Evolutionary conservation across 306 rosid genomes (phyloP), one percentile per base, ranked within the genome.

Genomic region (Prosopis cineraria): DNA sequence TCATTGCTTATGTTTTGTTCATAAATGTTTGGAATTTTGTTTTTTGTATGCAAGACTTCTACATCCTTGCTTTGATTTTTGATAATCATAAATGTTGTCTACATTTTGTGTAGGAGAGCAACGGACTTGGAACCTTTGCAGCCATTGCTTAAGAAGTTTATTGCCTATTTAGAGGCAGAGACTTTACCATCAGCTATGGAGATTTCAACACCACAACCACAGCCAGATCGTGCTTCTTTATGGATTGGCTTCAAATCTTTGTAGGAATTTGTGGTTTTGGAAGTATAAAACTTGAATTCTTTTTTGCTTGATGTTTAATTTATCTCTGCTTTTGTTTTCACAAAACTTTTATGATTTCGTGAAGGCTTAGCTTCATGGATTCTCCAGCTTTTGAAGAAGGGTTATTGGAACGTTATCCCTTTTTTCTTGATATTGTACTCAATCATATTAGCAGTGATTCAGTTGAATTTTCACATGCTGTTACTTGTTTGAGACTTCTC

Each of bases 351-450:
- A 29, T 84, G 16, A 64, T 78, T 75, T 79, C 43, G 40, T 87
- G 81, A 88, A 95, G 98, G 91, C 92, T 92, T 78, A 93, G 98
- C 80, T 91, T 92, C 87, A 86, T 95, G 87, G 96, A 95, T 76
- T 92, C 98, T 73, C 92, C 93, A 77, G 89, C 97, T 68, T 92
- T 95, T 66, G 98, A 95, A 91, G 98, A 95, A 89, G 98, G 97
- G 88, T 88, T 95, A 88, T 86, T 95, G 84, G 98, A 95, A 81
- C 91, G 74, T 39, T 95, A 91, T 89, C 98, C 97, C 33, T 89
- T 91, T 85, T 90, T 95, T 82, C 89, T 95, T 75, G 98, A 95
- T 84, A 91, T 91, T 75, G 89, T 95, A 76, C 97, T 95, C 83
- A 91, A 92, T 79, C 98, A 95, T 84, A 88, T 92, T 48, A 92